Base-by-base conservation (phyloP, 2,329 filamentous ascomycete species). In the Chlorencoelia australis region DNA sequence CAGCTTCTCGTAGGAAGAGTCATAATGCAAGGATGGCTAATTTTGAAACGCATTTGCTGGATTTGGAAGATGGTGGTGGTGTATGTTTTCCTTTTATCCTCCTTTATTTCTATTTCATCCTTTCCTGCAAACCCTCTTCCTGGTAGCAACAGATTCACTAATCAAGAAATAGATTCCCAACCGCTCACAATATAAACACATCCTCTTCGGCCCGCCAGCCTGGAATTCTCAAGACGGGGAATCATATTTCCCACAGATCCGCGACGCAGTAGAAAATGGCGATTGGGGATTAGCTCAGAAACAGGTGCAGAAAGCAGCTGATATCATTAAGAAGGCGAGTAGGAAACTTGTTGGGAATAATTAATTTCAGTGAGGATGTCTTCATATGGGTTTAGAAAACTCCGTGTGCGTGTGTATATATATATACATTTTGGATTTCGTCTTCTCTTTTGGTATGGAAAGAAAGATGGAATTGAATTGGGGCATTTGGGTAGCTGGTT, bases 171-270 rank as follows among this genome's bases (percentile, higher is more conserved):
- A 87, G 82, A 72, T 94, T 4, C 83, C 84, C 25, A 85, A 85
- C 50, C 79, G 89, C 46, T 83, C 82, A 4, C 91, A 96, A 61
- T 98, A 87, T 69, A 94, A 93, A 59, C 91, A 95, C 60, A 72
- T 93, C 53, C 64, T 98, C 39, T 94, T 88, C 56, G 89, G 83
- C 2, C 91, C 91, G 1, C 75, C 85, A 52, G 65, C 75, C 3
- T 88, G 85, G 80, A 79, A 78, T 21, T 75, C 71, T 24, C 73
- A 79, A 47, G 72, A 81, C 20, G n/a, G n/a, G n/a, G 71, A 73
- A 38, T 72, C 73, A 0, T 74, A 74, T 43, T 93, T 93, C 62
- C 89, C 89, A 0, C 80, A 79, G n/a, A 82, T 95, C 38, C 71
- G 85, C 39, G 88, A 95, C 52, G 78, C 81, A 7, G 67, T 95